Base-by-base conservation (phyloP, 352 stramenopile genomes). In the Pythium sukuiense region DNA sequence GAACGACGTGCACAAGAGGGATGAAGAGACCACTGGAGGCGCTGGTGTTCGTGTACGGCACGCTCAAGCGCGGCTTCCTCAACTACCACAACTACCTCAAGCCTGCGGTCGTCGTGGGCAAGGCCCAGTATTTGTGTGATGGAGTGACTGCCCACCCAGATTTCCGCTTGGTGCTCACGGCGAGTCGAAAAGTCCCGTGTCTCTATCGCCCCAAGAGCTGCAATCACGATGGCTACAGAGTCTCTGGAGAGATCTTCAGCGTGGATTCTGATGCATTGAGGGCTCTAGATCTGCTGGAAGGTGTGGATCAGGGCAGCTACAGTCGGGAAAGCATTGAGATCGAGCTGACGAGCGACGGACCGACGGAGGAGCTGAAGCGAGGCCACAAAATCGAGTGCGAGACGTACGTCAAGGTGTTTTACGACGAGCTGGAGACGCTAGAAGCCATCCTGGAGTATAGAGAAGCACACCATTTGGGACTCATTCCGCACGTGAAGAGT, bases 21-120 rank as follows among this genome's bases (percentile, higher is more conserved):
- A 30, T 49, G 52, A 20, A 29, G 13, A 64, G 12, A 54, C 13
- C 27, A 26, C 76, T 85, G 57, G 65, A 80, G 53, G 85, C 76
- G 55, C 58, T 83, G 27, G 81, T 94, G 64, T 92, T 90, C 61
- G 84, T 94, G 30, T 92, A 94, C 61, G 85, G 84, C 29, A 94
- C 84, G 37, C 81, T 94, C 60, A 94, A 94, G 78, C 74, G 71
- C 12, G 82, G 72, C 9, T 74, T 92, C 54, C 83, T 80, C 61
- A 94, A 94, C 77, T 88, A 92, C 63, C 61, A 76, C 6, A 59
- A 71, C 70, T 93, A 93, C 65, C 65, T 93, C 27, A 64, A 76
- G 24, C 83, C 80, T 4, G 79, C 80, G 0, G 74, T 79, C 14
- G 73, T 70, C 29, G 39, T 74, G 4, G 72, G 69, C 65, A 91